These are phyloP conservation scores for Clavulina sp. DNA, from an alignment of 768 basidiomycete species.

Conservation along the genomic window DNA sequence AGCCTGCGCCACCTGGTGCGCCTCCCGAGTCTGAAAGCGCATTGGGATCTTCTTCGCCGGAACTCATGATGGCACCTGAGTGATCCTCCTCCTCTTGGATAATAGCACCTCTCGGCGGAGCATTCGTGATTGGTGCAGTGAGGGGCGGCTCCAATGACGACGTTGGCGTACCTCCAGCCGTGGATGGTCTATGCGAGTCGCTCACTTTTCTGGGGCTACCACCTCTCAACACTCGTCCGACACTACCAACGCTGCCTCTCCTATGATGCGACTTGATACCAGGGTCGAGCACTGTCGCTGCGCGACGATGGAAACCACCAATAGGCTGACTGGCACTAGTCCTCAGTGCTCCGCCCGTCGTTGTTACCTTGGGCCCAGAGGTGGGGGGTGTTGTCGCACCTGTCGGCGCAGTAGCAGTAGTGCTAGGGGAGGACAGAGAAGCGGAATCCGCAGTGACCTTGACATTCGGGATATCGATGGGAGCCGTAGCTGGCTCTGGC, in stretches of 20 bases:
- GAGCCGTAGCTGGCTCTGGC: not conserved
- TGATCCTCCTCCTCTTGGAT: too few species aligned
- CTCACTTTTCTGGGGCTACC: slow-evolving; percentile 10
- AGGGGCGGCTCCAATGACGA: too few species aligned
- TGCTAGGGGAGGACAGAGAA: not conserved
- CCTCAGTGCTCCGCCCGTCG: not conserved
- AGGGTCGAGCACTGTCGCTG: slow-evolving; percentile 62
- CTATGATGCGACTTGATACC: slow-evolving; percentile 31
- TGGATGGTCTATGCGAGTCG: not conserved
- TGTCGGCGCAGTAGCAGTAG: too few species aligned
- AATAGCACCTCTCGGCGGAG: too few species aligned
- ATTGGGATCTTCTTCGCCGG: too few species aligned
- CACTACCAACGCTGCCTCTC: slow-evolving; percentile 49
- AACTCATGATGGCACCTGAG: too few species aligned
- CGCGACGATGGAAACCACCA: slow-evolving; percentile 46
- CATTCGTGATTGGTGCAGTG: too few species aligned
- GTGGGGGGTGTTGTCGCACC: too few species aligned
- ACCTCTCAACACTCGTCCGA: slow-evolving; percentile 32
- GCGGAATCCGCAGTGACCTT: not conserved
- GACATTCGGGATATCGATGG: not conserved
- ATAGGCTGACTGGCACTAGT: slow-evolving; percentile 29
- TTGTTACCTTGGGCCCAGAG: not conserved
- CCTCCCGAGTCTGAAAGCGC: too few species aligned
- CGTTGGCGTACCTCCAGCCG: not conserved
- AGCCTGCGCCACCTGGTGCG: slow-evolving; percentile 17